Percentiles rank a stretch among this genome's conserved stretches.
Conservation (phyloP, 2,329 filamentous ascomycete genomes). For the Cordyceps militaris region DNA sequence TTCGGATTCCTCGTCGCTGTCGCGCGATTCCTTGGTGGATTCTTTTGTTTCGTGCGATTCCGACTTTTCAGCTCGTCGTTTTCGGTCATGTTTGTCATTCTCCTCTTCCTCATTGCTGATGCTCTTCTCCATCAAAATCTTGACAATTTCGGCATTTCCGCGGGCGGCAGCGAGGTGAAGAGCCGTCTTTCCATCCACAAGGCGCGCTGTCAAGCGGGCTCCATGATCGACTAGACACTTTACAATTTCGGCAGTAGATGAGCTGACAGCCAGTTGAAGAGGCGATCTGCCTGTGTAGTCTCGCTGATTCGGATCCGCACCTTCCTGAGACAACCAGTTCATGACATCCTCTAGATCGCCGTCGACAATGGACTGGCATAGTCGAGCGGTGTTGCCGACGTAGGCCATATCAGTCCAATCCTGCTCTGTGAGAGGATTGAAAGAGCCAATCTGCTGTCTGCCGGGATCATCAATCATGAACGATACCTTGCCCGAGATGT, state of each 20-base stretch:
- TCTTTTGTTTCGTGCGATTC: conserved; percentile 13
- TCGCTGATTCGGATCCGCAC: conserved; percentile 61
- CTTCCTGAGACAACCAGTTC: conserved; percentile 63
- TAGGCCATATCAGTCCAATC: conserved; percentile 94
- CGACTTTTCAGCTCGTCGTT: conserved; percentile 31
- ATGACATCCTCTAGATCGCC: conserved; percentile 62
- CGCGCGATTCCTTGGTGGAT: conserved; percentile 14
- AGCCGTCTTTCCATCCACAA: conserved; percentile 74
- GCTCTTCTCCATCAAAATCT: conserved; percentile 66
- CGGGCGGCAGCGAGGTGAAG: conserved; percentile 73
- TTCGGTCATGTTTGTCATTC: conserved; percentile 48
- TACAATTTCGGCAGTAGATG: conserved; percentile 63
- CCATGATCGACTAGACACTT: conserved; percentile 63
- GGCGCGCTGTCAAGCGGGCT: conserved; percentile 63
- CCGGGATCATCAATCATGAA: conserved; percentile 80
- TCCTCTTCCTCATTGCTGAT: conserved; percentile 64
- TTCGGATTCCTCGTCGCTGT: conserved; percentile 27
- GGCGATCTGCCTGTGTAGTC: conserved; percentile 76
- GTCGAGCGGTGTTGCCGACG: conserved; percentile 65
- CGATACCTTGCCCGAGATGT: conserved; percentile 63
- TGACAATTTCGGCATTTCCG: conserved; percentile 62
- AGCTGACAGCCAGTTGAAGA: conserved; percentile 66
- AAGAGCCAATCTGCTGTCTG: conserved; percentile 62
- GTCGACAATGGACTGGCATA: conserved; percentile 78
- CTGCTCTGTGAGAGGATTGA: conserved; percentile 72